Evolutionary conservation across 2,329 filamentous ascomycete genomes (phyloP).

Genomic region (Aspergillus neotritici): DNA sequence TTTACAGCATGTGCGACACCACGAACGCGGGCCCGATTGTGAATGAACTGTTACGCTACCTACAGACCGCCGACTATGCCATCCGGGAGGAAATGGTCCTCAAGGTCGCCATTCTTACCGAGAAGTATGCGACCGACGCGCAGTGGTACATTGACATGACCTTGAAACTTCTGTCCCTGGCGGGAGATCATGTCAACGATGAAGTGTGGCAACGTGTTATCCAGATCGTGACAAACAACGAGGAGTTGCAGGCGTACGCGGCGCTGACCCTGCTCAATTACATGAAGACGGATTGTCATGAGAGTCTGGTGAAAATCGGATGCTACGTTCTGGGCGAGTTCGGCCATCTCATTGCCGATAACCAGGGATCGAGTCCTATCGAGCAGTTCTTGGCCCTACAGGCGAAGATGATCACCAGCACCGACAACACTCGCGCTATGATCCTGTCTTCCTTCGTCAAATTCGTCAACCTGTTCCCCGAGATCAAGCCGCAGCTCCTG

Average conservation of each 20-base stretch:
- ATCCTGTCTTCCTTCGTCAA: conserved; percentile 95
- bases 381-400: conserved; percentile 94
- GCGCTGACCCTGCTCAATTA: conserved; percentile 90
- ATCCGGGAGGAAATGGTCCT: conserved; percentile 99
- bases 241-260: conserved; percentile 94
- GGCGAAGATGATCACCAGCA: conserved; percentile 80
- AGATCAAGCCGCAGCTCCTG: conserved; percentile 92
- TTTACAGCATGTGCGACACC: conserved; percentile 99
- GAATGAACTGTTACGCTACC: conserved; percentile 83
- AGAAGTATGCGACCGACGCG: conserved; percentile 96
- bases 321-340: conserved; percentile 96
- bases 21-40: conserved; percentile 93
- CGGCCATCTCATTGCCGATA: conserved; percentile 91
- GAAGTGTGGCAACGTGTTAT: conserved; percentile 99
- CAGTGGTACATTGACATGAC: conserved; percentile 99
- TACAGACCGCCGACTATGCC: conserved; percentile 94
- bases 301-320: conserved; percentile 96
- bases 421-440: conserved; percentile 84
- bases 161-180: conserved; percentile 86
- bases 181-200: conserved; percentile 96
- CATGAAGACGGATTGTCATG: conserved; percentile 88
- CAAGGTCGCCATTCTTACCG: conserved; percentile 96
- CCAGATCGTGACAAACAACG: conserved; percentile 98
- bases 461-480: conserved; percentile 95
- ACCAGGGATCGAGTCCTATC: conserved; percentile 85